Evolutionary conservation across 345 rosid genomes (phyloP).

Genomic region (Murraya paniculata): DNA sequence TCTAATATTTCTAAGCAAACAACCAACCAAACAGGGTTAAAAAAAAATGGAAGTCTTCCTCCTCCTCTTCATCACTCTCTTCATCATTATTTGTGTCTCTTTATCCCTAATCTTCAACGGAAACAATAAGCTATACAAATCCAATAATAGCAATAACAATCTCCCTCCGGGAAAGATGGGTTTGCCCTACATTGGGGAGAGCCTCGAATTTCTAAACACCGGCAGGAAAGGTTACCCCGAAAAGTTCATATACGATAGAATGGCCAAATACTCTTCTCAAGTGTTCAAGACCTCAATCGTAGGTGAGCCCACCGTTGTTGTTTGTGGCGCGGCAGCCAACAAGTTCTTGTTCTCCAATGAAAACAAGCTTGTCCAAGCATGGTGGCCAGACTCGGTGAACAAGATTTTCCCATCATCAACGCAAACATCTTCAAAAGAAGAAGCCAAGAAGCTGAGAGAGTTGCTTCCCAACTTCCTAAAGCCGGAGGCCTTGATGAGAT

Average conservation of each 20-base stretch:
- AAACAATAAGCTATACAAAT: not conserved
- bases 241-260: constrained; percentile 45
- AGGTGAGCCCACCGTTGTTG: constrained; percentile 28
- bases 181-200: constrained; percentile 40
- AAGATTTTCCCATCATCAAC: constrained; percentile 43
- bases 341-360: constrained; percentile 52
- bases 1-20: too few species aligned
- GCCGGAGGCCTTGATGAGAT: constrained; percentile 25
- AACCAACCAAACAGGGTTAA: too few species aligned
- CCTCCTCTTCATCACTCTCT: not conserved
- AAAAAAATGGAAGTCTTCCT: constrained; percentile 1
- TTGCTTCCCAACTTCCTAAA: constrained; percentile 23
- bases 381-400: constrained; percentile 57
- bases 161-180: constrained; percentile 49
- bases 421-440: constrained; percentile 32
- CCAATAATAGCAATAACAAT: not conserved
- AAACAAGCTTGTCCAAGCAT: constrained; percentile 40
- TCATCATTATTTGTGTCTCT: too few species aligned
- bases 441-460: constrained; percentile 41
- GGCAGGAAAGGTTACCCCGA: constrained; percentile 46
- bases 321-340: constrained; percentile 41
- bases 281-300: constrained; percentile 39
- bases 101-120: too few species aligned
- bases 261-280: constrained; percentile 27
- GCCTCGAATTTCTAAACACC: constrained; percentile 31